phyloP scores from a whole-genome alignment of 2,329 filamentous ascomycete genomes.

The Trichoderma breve region DNA sequence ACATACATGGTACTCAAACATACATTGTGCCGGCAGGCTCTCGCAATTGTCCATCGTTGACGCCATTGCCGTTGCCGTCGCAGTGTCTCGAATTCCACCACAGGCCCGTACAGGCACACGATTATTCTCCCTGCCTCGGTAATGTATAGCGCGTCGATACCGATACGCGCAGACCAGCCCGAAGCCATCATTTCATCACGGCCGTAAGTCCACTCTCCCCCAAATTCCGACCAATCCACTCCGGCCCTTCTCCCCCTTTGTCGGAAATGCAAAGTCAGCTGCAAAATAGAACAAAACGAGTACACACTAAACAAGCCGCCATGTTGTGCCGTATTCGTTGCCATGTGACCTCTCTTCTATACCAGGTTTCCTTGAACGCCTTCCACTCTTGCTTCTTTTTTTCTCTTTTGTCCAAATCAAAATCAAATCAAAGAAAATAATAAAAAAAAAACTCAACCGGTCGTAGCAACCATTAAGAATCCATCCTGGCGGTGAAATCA shows the following conservation, averaged over 20 bases:
- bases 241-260: neutral
- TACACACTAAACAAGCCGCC: constrained; percentile 17
- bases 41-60: neutral
- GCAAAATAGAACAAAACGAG: neutral
- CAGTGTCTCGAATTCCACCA: constrained; percentile 9
- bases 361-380: constrained; percentile 22
- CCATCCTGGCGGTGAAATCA: constrained; percentile 11
- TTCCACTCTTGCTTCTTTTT: constrained; percentile 15
- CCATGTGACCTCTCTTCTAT: constrained; percentile 24
- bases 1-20: constrained; percentile 12
- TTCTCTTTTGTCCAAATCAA: constrained; percentile 16
- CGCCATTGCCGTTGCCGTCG: neutral
- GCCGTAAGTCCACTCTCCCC: neutral
- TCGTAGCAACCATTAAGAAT: constrained; percentile 11
- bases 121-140: constrained; percentile 3
- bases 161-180: neutral
- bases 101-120: constrained; percentile 3
- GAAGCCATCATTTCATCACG: neutral
- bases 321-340: constrained; percentile 21
- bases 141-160: neutral
- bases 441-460: constrained; percentile 17
- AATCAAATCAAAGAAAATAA: constrained; percentile 19
- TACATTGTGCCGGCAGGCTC: neutral
- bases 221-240: neutral
- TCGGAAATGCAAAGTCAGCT: constrained; percentile 9